Base-by-base conservation (phyloP, 305 asterid genomes). In the Ruellia speciosa region DNA sequence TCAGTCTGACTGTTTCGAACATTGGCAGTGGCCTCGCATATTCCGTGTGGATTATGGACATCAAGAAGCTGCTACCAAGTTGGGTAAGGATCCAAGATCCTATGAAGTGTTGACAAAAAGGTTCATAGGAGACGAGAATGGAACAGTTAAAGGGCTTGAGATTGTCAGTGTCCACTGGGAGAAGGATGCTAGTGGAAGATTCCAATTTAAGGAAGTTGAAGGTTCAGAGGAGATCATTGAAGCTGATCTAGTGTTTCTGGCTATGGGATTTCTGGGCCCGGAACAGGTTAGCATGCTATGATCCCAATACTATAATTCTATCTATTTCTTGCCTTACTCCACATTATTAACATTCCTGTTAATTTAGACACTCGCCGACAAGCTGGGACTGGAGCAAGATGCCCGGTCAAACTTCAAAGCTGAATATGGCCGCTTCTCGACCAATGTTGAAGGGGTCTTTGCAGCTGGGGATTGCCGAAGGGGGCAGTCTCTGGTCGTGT, bases 261-360 rank as follows among this genome's bases (percentile, higher is more conserved):
- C 99, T 34, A 89, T 93, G 99, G 99, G 99, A 4, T 93, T 93
- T 83, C 95, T 93, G 63, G 97, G 99, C 18, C 99, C 99, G 19
- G 97, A 93, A 68, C 75, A 88, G 83, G 99, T 93, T 65, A 81
- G 92, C 75, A 49, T 14, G 48, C 16, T 5, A 9, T 43, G 14
- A 43, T n/a, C 45, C 24, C 31, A 28, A 33, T 67, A 24, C 31
- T 24, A 24, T 24, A 24, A 1, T 24, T 24, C 31, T 4, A 24
- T 24, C 31, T 4, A 2, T 24, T 24, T 24, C 2, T 24, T 24
- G 31, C 31, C 3, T 24, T 24, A n/a, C 31, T 24, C 31, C 2
- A 24, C 31, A 24, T 2, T 24, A 24, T 24, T 1, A 13, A 33
- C 28, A 9, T 28, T 39, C 45, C 10, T 39, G 16, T 14, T 13